Conservation (phyloP, 208 protist species). For the Leishmania lainsoni region DNA sequence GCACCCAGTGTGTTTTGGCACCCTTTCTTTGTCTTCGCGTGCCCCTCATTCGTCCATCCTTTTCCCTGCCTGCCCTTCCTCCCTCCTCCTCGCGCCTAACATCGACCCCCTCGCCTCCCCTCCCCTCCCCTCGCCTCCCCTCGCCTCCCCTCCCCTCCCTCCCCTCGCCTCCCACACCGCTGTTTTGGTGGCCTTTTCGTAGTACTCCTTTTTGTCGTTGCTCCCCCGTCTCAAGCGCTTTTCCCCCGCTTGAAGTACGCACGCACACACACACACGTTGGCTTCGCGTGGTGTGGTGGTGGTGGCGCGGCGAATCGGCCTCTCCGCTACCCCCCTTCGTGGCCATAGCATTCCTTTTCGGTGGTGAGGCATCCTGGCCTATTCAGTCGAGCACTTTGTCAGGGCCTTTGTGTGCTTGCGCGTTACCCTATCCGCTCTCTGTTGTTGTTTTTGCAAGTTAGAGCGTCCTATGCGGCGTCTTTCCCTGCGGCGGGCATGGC, state of each 20-base stretch:
- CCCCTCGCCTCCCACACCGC: too few species aligned
- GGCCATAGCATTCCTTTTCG: neutral
- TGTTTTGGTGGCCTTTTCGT: neutral
- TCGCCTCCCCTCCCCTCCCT: too few species aligned
- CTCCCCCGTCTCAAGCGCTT: neutral
- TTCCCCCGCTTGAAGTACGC: neutral
- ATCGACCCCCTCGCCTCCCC: too few species aligned
- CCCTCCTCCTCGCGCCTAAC: too few species aligned
- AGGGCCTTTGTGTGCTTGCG: neutral
- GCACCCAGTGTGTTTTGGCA: neutral
- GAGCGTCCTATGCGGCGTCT: conserved; percentile 17
- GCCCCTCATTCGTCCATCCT: too few species aligned
- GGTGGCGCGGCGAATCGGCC: neutral
- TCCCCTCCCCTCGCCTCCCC: too few species aligned
- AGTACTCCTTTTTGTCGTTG: neutral
- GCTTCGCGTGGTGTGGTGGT: neutral
- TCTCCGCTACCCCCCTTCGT: neutral
- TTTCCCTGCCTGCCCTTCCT: too few species aligned
- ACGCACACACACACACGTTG: neutral
- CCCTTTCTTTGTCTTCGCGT: neutral
- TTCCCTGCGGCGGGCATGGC: conserved; percentile 28
- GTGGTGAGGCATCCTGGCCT: neutral
- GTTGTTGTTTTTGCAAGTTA: neutral
- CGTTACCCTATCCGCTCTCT: neutral
- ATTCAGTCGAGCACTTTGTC: neutral